Percentiles rank a stretch among this genome's conserved stretches.
These are phyloP conservation scores for Passalora sequoiae DNA, from an alignment of 2,329 filamentous ascomycete species.

Conservation along the genomic window DNA sequence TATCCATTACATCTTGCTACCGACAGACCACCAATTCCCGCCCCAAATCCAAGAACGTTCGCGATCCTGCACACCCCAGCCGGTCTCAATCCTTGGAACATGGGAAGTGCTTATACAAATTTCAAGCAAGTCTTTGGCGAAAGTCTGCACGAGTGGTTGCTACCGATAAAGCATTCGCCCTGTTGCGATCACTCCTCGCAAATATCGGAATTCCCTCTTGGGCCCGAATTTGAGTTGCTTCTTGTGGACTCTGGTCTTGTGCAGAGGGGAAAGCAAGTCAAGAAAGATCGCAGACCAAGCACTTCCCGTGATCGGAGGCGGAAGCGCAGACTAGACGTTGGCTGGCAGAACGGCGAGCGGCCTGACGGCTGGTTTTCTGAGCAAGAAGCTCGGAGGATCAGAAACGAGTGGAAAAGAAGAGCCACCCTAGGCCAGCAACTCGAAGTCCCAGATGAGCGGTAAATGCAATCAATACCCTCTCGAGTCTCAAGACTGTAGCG, in stretches of 20 bases:
- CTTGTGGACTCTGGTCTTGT: constrained; percentile 30
- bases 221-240: constrained; percentile 32
- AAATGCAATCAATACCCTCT: too few species aligned
- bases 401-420: constrained; percentile 19
- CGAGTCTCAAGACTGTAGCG: too few species aligned
- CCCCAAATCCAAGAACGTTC: constrained; percentile 55
- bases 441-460: too few species aligned
- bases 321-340: constrained; percentile 25
- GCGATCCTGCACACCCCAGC: constrained; percentile 69
- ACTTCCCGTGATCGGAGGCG: constrained; percentile 14
- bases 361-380: constrained; percentile 31
- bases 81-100: constrained; percentile 81
- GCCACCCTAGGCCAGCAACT: constrained; percentile 10
- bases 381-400: constrained; percentile 28
- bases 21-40: constrained; percentile 33
- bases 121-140: constrained; percentile 75
- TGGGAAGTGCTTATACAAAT: constrained; percentile 61
- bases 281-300: constrained; percentile 12
- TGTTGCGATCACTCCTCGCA: constrained; percentile 56
- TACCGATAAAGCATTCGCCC: constrained; percentile 71
- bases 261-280: constrained; percentile 9
- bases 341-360: constrained; percentile 34
- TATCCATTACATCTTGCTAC: constrained; percentile 50
- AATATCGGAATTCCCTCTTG: constrained; percentile 33
- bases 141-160: constrained; percentile 67